Evolutionary conservation across 164 flowering plant species (phyloP), one percentile per base, ranked within the genome.

Genomic region (Vitis riparia): DNA sequence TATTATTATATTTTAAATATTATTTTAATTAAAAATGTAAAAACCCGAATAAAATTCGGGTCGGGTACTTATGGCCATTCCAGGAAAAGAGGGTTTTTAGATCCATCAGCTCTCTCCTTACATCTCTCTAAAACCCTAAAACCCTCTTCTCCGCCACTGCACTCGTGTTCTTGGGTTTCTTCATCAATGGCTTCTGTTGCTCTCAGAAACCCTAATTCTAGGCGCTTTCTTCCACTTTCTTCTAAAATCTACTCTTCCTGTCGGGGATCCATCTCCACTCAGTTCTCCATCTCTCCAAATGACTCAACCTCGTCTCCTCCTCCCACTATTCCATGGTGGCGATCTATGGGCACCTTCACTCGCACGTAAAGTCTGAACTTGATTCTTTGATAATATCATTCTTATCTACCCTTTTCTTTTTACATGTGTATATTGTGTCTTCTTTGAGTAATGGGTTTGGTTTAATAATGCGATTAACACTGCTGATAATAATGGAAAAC

Each of bases 301-400:
- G 91, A 80, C 7, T 19, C 63, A 15, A 17, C 63, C 27, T 44
- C 63, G 15, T 13, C 63, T 30, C 30, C 78, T 14, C 13, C 61
- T 23, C 23, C 77, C n/a, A 13, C 14, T 53, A 68, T 29, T 8
- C 69, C 83, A 1, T 85, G 86, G 93, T 87, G 86, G 89, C 86
- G 96, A 88, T 90, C 94, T 76, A 89, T 94, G 97, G 98, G 96
- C 53, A 94, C 97, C 50, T 94, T 91, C 78, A 87, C 94, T 3
- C 86, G 97, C 49, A 90, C 94, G 98, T 91, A 71, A 78, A 87
- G 61, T 29, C 3, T 14, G 8, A 5, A 1, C 60, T 63, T 23
- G 23, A 53, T 63, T 12, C 37, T 5, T 14, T 62, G 51, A 27
- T 37, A 11, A 11, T 11, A 30, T 27, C 12, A 27, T 9, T 27